A percentile compares a stretch with the other conserved stretches of the same genome.
These are phyloP conservation scores for Emergomyces orientalis DNA, from an alignment of 2,329 filamentous ascomycete species.

Conservation along the genomic window DNA sequence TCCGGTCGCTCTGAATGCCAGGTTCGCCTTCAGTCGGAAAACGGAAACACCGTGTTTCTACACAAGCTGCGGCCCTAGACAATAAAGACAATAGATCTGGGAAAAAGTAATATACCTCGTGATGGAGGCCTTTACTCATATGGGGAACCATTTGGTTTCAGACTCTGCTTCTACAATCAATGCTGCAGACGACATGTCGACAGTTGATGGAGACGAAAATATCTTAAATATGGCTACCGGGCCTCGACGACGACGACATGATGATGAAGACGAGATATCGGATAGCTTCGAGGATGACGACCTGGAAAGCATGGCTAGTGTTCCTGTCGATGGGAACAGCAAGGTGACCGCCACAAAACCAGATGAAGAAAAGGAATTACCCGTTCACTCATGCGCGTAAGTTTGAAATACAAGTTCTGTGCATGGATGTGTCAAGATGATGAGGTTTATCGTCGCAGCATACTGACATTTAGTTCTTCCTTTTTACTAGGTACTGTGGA, in stretches of 20 bases:
- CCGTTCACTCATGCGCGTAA: conserved; percentile 91
- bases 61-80: not conserved
- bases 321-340: conserved; percentile 65
- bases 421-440: not conserved
- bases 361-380: conserved; percentile 84
- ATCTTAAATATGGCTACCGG: conserved; percentile 58
- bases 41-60: not conserved
- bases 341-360: conserved; percentile 44
- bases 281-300: conserved; percentile 80
- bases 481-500: conserved; percentile 67
- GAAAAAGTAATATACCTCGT: conserved; percentile 10
- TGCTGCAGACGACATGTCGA: conserved; percentile 68
- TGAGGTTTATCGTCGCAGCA: conserved; percentile 13
- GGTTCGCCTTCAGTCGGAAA: not conserved
- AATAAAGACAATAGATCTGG: not conserved
- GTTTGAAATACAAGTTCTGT: conserved; percentile 30
- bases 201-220: conserved; percentile 68
- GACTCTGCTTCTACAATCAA: conserved; percentile 82
- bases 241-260: conserved; percentile 58
- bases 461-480: conserved; percentile 9
- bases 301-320: conserved; percentile 64
- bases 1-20: not conserved
- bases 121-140: conserved; percentile 85
- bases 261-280: conserved; percentile 83
- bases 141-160: conserved; percentile 68